These are phyloP conservation scores for Aspergillus asperescens DNA, from an alignment of 495 filamentous ascomycete species.

Conservation along the genomic window DNA sequence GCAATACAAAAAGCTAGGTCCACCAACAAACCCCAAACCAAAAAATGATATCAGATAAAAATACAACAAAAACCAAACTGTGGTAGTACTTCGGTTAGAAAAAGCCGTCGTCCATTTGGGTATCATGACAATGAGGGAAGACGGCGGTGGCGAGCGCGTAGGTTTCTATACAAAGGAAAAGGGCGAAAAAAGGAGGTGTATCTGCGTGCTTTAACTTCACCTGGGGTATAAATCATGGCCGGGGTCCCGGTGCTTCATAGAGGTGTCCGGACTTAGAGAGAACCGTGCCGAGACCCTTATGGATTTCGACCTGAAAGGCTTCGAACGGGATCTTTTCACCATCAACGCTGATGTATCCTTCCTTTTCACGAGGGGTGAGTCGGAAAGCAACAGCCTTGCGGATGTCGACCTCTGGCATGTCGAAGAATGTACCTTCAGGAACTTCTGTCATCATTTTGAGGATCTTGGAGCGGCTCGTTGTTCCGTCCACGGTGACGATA, in stretches of 20 bases:
- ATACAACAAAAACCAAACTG: conserved; percentile 10
- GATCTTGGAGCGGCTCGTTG: conserved; percentile 57
- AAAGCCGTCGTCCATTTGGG: conserved; percentile 29
- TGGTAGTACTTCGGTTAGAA: conserved; percentile 18
- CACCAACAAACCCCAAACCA: neutral
- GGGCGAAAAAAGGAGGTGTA: conserved; percentile 3
- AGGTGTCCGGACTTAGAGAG: conserved; percentile 62
- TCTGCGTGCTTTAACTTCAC: neutral
- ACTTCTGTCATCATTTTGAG: conserved; percentile 64
- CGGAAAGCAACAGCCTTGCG: conserved; percentile 79
- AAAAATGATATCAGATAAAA: conserved; percentile 7
- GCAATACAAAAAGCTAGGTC: neutral
- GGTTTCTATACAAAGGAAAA: conserved; percentile 8
- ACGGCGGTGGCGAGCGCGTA: neutral
- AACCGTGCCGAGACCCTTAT: conserved; percentile 77
- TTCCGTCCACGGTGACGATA: conserved; percentile 72
- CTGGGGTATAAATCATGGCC: conserved; percentile 12
- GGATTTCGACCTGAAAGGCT: conserved; percentile 85
- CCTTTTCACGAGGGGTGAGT: conserved; percentile 64
- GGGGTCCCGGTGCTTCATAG: conserved; percentile 66
- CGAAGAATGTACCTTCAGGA: conserved; percentile 68
- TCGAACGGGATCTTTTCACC: conserved; percentile 82
- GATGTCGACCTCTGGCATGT: conserved; percentile 69
- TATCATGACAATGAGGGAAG: conserved; percentile 34
- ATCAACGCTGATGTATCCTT: conserved; percentile 89